These are phyloP conservation scores for Boletus nobilissimus DNA, from an alignment of 1,284 basidiomycete genomes.

Conservation along the genomic window DNA sequence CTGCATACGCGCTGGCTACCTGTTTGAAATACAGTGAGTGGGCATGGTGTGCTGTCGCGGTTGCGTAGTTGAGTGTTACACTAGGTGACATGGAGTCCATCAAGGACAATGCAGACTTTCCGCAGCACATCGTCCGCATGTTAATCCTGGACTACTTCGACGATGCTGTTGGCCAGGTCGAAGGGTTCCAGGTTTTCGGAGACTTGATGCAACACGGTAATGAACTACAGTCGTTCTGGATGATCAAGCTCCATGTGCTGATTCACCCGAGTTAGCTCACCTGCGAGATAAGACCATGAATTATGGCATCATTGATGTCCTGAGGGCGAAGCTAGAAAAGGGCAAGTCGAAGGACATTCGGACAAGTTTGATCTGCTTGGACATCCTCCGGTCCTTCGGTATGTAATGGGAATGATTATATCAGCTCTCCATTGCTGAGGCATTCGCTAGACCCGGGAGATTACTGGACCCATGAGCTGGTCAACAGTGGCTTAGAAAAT, in stretches of 20 bases:
- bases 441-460: constrained; percentile 12
- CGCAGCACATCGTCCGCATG: constrained; percentile 38
- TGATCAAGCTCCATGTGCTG: neutral
- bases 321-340: constrained; percentile 31
- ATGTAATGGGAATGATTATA: neutral
- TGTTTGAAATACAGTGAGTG: constrained; percentile 26
- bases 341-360: constrained; percentile 32
- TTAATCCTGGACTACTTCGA: constrained; percentile 42
- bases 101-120: constrained; percentile 11
- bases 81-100: constrained; percentile 36
- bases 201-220: constrained; percentile 40
- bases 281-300: constrained; percentile 29
- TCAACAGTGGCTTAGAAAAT: constrained; percentile 25
- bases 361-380: constrained; percentile 39
- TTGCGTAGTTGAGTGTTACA: neutral
- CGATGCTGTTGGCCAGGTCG: constrained; percentile 40
- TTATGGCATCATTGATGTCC: constrained; percentile 29
- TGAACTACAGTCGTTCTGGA: too few relatives aligned
- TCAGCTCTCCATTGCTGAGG: neutral
- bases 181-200: constrained; percentile 43
- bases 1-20: constrained; percentile 21
- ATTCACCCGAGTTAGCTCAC: constrained; percentile 27
- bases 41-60: neutral
- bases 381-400: constrained; percentile 39
- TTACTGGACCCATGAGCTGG: constrained; percentile 27